Base-by-base conservation (phyloP, 176 grass and related monocot genomes). In the Bromus sterilis region DNA sequence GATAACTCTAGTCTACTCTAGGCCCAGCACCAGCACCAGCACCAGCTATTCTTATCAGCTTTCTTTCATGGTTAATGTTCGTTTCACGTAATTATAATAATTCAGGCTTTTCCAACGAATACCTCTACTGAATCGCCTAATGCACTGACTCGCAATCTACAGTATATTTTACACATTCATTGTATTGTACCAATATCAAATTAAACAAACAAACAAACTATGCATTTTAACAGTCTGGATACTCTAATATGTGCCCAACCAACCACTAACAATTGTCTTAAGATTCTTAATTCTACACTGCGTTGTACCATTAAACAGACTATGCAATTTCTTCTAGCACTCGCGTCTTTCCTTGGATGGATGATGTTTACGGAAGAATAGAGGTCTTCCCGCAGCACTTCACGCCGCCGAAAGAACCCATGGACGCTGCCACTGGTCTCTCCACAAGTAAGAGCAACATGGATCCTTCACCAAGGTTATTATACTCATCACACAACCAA, bases 321-420 rank as follows among this genome's bases (percentile, higher is more conserved):
- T 70, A 82, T 89, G 87, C 41, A 7, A 14, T 58, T 82, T 82
- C 62, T 82, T 82, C 62, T 82, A 85, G 51, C 55, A 81, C 21
- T 56, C 18, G 1, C 39, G 18, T 0, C 63, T 39, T 78, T 0
- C 63, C 40, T 78, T 94, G 77, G 78, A 98, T 98, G 95, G 95
- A 98, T 87, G 95, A 90, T 89, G 81, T 91, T 48, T 86, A 82
- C 67, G 95, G 90, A 74, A 93, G 86, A 71, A 77, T 98, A 70
- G 95, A 98, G 58, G 65, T 98, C 88, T 89, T 93, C 40, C 95
- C 90, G 4, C 71, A 94, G 53, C 87, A 98, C 76, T 98, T 98
- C 68, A 72, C 86, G 3, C 75, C 95, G 8, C 61, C 26, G 7
- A 76, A 86, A 89, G 64, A 75, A 73, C 80, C 92, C 70, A 81